These are phyloP conservation scores for Urostyla sp. DNA, from an alignment of 73 alveolate genomes.

Conservation along the genomic window DNA sequence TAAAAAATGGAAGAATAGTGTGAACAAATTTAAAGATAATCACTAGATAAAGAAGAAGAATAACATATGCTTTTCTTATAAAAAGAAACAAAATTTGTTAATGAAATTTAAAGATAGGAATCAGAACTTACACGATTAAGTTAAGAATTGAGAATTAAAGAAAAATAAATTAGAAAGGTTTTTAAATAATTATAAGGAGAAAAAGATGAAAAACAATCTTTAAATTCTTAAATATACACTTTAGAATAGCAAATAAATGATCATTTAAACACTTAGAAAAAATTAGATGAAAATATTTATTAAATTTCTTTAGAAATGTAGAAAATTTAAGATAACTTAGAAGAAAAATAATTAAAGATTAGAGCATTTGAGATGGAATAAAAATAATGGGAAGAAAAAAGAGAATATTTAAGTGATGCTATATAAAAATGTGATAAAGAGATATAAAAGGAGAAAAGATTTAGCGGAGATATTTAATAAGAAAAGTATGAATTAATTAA, in stretches of 20 bases:
- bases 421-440: neutral
- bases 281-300: neutral
- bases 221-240: neutral
- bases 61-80: neutral
- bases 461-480: neutral
- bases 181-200: no score
- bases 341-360: neutral
- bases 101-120: neutral
- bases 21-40: neutral
- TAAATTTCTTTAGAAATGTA: neutral
- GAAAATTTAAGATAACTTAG: neutral
- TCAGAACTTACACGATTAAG: neutral
- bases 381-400: neutral
- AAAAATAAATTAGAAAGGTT: conserved; percentile 3
- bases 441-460: conserved; percentile 10
- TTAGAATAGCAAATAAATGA: neutral
- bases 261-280: neutral
- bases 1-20: neutral
- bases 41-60: conserved; percentile 18
- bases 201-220: neutral
- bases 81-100: conserved; percentile 1
- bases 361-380: neutral
- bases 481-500: neutral
- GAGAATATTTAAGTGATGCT: neutral
- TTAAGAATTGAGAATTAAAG: neutral